phyloP scores from a whole-genome alignment of 2,329 filamentous ascomycete species.

The Xylariales sp. region DNA sequence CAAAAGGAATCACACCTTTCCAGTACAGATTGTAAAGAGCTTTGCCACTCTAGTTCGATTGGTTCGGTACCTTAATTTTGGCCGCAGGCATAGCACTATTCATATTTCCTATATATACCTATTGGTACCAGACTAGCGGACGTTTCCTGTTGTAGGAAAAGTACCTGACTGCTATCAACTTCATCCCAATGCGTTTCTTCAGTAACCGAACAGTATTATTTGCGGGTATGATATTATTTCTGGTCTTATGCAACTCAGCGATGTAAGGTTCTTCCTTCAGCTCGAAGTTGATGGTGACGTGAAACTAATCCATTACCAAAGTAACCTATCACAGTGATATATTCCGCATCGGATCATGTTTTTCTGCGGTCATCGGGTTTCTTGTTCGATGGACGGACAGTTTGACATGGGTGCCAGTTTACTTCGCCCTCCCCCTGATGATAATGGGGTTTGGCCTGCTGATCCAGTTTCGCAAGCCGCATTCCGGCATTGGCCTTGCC shows the following conservation, averaged over 20 bases:
- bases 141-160: slow-evolving; percentile 36
- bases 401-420: slow-evolving; percentile 44
- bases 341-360: slow-evolving; percentile 35
- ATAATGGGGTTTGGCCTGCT: slow-evolving; percentile 53
- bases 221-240: slow-evolving; percentile 23
- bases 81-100: slow-evolving; percentile 45
- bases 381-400: slow-evolving; percentile 39
- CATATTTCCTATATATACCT: slow-evolving; percentile 22
- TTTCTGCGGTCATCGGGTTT: slow-evolving; percentile 39
- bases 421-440: slow-evolving; percentile 48
- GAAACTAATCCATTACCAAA: slow-evolving; percentile 22
- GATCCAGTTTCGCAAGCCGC: slow-evolving; percentile 53
- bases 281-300: slow-evolving; percentile 36
- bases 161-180: slow-evolving; percentile 34
- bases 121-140: neutral
- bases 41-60: slow-evolving; percentile 32
- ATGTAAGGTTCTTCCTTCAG: slow-evolving; percentile 36
- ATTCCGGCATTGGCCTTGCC: slow-evolving; percentile 46
- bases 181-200: slow-evolving; percentile 32
- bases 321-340: slow-evolving; percentile 31
- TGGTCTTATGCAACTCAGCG: slow-evolving; percentile 30
- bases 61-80: slow-evolving; percentile 33
- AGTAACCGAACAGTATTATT: slow-evolving; percentile 34
- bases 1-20: slow-evolving; percentile 37
- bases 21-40: slow-evolving; percentile 6